Evolutionary conservation across 192 early-diverging fungal species (phyloP).

Genomic region (Coemansia asiatica): DNA sequence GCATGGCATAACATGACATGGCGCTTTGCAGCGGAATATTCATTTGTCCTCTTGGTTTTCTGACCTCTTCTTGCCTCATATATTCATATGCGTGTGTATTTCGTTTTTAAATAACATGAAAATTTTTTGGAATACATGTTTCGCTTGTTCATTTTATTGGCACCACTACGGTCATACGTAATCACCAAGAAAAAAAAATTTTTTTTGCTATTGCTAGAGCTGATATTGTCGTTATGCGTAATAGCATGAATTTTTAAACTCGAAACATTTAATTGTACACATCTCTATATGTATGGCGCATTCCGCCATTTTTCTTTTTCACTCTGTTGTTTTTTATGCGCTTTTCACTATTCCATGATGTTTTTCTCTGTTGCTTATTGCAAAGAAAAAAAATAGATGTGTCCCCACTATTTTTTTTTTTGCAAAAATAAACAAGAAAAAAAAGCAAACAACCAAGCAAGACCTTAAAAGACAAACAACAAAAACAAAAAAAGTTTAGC

Average conservation of each 20-base stretch:
- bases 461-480: no score
- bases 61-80: neutral
- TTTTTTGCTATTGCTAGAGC: neutral
- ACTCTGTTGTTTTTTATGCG: neutral
- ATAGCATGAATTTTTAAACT: neutral
- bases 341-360: neutral
- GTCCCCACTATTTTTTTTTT: neutral
- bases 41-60: neutral
- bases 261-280: neutral
- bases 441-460: neutral
- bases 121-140: neutral
- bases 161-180: neutral
- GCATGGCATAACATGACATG: conserved; percentile 11
- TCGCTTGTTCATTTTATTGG: neutral
- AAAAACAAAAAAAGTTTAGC: neutral
- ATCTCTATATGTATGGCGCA: neutral
- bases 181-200: neutral
- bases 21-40: conserved; percentile 3
- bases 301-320: neutral
- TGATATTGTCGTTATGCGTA: neutral
- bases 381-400: neutral
- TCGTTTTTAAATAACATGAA: neutral
- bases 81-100: neutral
- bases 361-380: neutral
- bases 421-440: neutral